Evolutionary conservation across 257 asterid genomes (phyloP).

Genomic region (Jacaranda mimosifolia): DNA sequence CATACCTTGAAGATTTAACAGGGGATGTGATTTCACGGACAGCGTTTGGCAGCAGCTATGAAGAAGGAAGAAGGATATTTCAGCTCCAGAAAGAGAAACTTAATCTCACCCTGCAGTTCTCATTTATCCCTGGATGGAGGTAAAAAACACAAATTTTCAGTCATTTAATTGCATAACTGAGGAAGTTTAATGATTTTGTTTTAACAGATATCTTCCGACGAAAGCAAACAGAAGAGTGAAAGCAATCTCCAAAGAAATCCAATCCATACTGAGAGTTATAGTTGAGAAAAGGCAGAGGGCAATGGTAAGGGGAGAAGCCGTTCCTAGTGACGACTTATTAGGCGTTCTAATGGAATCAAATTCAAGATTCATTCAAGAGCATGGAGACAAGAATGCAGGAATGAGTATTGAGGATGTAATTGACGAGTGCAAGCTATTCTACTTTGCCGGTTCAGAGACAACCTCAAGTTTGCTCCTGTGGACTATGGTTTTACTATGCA

Average conservation of each 20-base stretch:
- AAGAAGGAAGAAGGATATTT: conserved; percentile 42
- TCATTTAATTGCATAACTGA: neutral
- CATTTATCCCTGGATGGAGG: conserved; percentile 50
- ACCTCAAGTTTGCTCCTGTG: conserved; percentile 35
- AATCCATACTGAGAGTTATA: neutral
- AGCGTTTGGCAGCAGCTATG: conserved; percentile 38
- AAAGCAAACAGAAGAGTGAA: conserved; percentile 23
- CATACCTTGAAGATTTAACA: conserved; percentile 24
- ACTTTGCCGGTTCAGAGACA: conserved; percentile 39
- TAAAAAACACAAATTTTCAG: neutral
- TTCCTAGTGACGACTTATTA: conserved; percentile 35
- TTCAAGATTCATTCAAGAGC: conserved; percentile 25
- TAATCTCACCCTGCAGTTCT: neutral
- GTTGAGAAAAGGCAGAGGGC: conserved; percentile 34
- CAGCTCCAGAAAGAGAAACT: conserved; percentile 37
- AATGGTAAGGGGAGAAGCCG: conserved; percentile 26
- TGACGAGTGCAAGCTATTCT: conserved; percentile 44
- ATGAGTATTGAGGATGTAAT: conserved; percentile 45
- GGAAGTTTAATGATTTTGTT: neutral
- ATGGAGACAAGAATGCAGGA: conserved; percentile 39
- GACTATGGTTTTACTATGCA: conserved; percentile 36
- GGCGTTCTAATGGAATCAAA: conserved; percentile 43
- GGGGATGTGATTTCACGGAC: conserved; percentile 44
- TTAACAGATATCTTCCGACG: conserved; percentile 35
- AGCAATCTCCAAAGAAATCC: neutral